These are phyloP conservation scores for Ensete ventricosum DNA, from an alignment of 176 grass and related monocot species.

Conservation along the genomic window DNA sequence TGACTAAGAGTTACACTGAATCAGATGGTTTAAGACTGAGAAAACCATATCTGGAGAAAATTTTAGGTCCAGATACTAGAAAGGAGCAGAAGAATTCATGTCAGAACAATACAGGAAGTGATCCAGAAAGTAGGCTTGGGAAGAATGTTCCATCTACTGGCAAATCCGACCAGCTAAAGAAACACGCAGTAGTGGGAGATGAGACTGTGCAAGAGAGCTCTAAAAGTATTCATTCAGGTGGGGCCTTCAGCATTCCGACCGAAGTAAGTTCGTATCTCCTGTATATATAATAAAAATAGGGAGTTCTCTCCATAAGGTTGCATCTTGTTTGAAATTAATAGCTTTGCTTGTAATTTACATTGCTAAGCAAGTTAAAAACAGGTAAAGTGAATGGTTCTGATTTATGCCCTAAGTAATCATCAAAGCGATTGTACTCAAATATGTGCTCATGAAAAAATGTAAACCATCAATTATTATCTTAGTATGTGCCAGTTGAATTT, in stretches of 20 bases:
- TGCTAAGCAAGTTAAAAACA: not conserved
- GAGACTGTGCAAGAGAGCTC: constrained; percentile 28
- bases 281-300: not conserved
- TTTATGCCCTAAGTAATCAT: not conserved
- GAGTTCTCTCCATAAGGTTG: not conserved
- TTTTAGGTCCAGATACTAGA: constrained; percentile 4
- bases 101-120: constrained; percentile 55
- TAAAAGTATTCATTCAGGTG: constrained; percentile 49
- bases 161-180: constrained; percentile 47
- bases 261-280: constrained; percentile 39
- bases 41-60: constrained; percentile 39
- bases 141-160: constrained; percentile 41
- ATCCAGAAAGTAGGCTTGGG: constrained; percentile 40
- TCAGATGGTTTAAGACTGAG: constrained; percentile 52
- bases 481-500: not conserved
- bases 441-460: not conserved
- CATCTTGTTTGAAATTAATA: no score
- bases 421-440: not conserved
- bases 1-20: constrained; percentile 24
- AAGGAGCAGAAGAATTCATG: constrained; percentile 29
- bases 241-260: constrained; percentile 33
- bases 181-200: constrained; percentile 24
- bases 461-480: not conserved
- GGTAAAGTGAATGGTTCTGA: not conserved
- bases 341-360: not conserved